phyloP scores from a whole-genome alignment of 2,329 filamentous ascomycete species.

The Thelonectria olida region DNA sequence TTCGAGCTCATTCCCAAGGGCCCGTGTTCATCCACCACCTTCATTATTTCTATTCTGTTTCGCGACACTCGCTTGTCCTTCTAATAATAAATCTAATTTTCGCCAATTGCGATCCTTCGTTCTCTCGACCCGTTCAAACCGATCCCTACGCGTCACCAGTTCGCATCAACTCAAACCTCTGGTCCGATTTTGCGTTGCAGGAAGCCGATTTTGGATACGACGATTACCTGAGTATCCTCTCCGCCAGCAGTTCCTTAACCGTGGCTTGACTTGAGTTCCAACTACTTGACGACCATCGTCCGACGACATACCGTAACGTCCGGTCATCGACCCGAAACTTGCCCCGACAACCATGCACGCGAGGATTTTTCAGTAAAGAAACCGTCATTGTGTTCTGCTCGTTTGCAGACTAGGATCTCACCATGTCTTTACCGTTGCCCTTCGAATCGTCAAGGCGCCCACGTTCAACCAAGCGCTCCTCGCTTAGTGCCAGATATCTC shows the following conservation, averaged over 20 bases:
- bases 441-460: slow-evolving; percentile 22
- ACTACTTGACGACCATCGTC: neutral
- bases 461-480: slow-evolving; percentile 28
- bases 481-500: slow-evolving; percentile 30
- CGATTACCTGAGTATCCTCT: slow-evolving; percentile 41
- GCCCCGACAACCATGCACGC: slow-evolving; percentile 34
- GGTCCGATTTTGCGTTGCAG: slow-evolving; percentile 32
- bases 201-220: slow-evolving; percentile 45
- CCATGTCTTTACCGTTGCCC: slow-evolving; percentile 12
- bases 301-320: slow-evolving; percentile 21
- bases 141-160: slow-evolving; percentile 21
- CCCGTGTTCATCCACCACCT: slow-evolving; percentile 30
- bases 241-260: slow-evolving; percentile 31
- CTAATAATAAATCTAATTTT: slow-evolving; percentile 40
- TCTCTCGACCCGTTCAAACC: slow-evolving; percentile 27
- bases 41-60: slow-evolving; percentile 28
- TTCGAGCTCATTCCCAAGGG: slow-evolving; percentile 31
- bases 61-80: slow-evolving; percentile 34
- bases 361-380: slow-evolving; percentile 23
- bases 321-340: slow-evolving; percentile 20
- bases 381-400: slow-evolving; percentile 21
- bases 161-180: slow-evolving; percentile 26
- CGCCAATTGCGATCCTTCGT: slow-evolving; percentile 38
- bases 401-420: neutral
- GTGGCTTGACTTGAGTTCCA: neutral